phyloP scores from a whole-genome alignment of 2,329 filamentous ascomycete species.

The Biscogniauxia sp. region DNA sequence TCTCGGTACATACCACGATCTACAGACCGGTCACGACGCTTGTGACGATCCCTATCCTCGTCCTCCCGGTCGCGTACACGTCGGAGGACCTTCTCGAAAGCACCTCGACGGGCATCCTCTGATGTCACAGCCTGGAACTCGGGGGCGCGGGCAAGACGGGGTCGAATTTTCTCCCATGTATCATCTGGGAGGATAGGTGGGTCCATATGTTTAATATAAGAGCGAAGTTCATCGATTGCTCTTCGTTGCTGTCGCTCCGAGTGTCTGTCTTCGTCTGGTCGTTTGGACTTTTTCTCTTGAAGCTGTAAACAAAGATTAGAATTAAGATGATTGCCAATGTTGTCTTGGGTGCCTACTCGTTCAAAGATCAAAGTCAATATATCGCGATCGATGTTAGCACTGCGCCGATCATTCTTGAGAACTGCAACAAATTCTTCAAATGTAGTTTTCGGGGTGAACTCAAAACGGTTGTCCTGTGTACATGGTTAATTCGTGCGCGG shows the following conservation, averaged over 20 bases:
- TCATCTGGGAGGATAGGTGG: constrained; percentile 76
- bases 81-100: constrained; percentile 89
- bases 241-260: constrained; percentile 83
- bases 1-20: constrained; percentile 57
- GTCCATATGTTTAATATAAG: constrained; percentile 83
- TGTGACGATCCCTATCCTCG: constrained; percentile 67
- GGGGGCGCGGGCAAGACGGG: constrained; percentile 73
- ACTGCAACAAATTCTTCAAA: constrained; percentile 84
- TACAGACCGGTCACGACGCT: constrained; percentile 56
- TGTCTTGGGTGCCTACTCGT: constrained; percentile 51
- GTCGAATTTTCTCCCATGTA: constrained; percentile 83
- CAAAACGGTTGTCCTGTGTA: constrained; percentile 79
- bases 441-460: constrained; percentile 81
- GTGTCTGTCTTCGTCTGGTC: constrained; percentile 73
- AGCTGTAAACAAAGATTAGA: constrained; percentile 49
- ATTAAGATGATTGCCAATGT: constrained; percentile 2
- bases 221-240: constrained; percentile 79
- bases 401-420: constrained; percentile 82
- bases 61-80: constrained; percentile 91
- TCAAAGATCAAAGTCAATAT: constrained; percentile 80
- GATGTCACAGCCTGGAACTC: constrained; percentile 82
- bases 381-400: constrained; percentile 80
- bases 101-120: constrained; percentile 77
- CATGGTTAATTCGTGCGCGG: constrained; percentile 5
- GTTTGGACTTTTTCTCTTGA: constrained; percentile 79